Conservation (phyloP, 192 early-diverging fungal species). For the Entomortierella chlamydospora region DNA sequence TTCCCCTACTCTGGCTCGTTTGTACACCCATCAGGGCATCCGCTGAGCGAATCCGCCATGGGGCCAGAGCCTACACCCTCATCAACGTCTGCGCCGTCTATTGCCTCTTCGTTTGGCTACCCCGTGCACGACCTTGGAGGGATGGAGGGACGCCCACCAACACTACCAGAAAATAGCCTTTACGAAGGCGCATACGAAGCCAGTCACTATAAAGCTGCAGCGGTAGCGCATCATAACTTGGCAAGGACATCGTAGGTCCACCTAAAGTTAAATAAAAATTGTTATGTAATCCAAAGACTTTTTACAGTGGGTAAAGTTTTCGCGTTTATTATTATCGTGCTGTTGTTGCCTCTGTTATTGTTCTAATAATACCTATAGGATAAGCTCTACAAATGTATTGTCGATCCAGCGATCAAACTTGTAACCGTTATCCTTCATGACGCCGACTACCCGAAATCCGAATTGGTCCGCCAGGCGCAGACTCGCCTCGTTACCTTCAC, state of each 20-base stretch:
- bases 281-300: too few relatives aligned
- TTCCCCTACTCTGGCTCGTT: slow-evolving; percentile 13
- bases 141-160: slow-evolving; percentile 1
- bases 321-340: not conserved
- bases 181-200: slow-evolving; percentile 14
- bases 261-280: not conserved
- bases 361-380: slow-evolving; percentile 16
- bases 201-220: not conserved
- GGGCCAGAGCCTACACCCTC: slow-evolving; percentile 14
- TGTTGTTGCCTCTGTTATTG: not conserved
- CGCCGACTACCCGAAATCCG: slow-evolving; percentile 61
- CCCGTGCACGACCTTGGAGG: slow-evolving; percentile 18
- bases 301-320: too few relatives aligned
- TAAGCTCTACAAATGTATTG: slow-evolving; percentile 60
- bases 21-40: slow-evolving; percentile 1
- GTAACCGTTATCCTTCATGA: slow-evolving; percentile 63
- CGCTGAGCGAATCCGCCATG: slow-evolving; percentile 1
- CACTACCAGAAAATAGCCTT: slow-evolving; percentile 18
- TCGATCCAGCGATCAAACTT: slow-evolving; percentile 68
- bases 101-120: slow-evolving; percentile 31
- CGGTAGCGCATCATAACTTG: not conserved
- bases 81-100: slow-evolving; percentile 18
- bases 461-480: slow-evolving; percentile 50
- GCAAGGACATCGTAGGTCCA: not conserved
- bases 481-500: slow-evolving; percentile 56